phyloP scores from a whole-genome alignment of 805 yeast species.

The Candida berthetii region DNA sequence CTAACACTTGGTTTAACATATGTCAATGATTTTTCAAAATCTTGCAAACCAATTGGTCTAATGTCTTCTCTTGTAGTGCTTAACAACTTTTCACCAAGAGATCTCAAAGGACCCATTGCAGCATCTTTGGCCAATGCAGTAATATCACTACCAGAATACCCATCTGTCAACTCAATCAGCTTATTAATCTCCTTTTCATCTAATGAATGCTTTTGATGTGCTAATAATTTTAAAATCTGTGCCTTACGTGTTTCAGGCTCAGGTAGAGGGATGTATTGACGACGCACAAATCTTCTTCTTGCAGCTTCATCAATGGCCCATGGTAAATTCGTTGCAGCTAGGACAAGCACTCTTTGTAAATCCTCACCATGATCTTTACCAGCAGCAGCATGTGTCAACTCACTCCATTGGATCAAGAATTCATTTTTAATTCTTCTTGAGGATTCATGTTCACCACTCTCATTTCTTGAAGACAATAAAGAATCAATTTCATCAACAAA shows the following conservation, averaged over 20 bases:
- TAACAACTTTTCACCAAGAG: constrained; percentile 80
- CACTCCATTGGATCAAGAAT: constrained; percentile 93
- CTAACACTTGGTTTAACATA: constrained; percentile 89
- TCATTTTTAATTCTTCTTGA: constrained; percentile 90
- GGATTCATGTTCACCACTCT: constrained; percentile 77
- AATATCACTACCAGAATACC: constrained; percentile 89
- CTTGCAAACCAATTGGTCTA: constrained; percentile 69
- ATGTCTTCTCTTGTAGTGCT: constrained; percentile 67
- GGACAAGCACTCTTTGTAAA: constrained; percentile 62
- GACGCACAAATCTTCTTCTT: constrained; percentile 82
- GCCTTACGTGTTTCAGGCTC: constrained; percentile 74
- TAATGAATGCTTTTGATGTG: constrained; percentile 63
- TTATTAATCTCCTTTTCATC: constrained; percentile 54
- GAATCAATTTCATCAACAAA: constrained; percentile 97
- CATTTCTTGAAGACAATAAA: constrained; percentile 72
- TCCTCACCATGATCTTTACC: constrained; percentile 33
- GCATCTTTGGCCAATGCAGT: constrained; percentile 96
- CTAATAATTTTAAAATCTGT: constrained; percentile 65
- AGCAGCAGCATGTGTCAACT: constrained; percentile 83
- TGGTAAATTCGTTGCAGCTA: constrained; percentile 94
- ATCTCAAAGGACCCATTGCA: constrained; percentile 95
- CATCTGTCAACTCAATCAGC: constrained; percentile 66
- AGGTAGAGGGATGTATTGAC: constrained; percentile 93
- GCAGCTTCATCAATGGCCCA: constrained; percentile 99
- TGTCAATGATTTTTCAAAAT: constrained; percentile 68